Evolutionary conservation across 345 rosid species (phyloP), one percentile per base, ranked within the genome.

Genomic region (Hibiscus tridactylites): DNA sequence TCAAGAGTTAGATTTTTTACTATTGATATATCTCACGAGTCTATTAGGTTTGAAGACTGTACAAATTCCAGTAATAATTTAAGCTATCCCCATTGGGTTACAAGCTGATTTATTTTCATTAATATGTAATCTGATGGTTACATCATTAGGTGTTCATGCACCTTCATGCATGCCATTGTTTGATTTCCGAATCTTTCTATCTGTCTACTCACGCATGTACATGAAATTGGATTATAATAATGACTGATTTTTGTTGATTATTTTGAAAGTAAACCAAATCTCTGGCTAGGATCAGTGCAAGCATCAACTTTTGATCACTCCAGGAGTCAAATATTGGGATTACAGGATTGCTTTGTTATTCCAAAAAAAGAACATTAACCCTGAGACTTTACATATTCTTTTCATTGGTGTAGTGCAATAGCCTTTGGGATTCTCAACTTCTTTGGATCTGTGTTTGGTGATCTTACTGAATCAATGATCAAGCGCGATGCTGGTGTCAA

Each of bases 401-500:
- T 59, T 59, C 62, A 28, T 26, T 44, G 70, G 1, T 65, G 17
- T 46, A 94, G 98, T 83, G 86, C 98, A n/a, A 78, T 88, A 71
- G 86, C 87, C 35, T 86, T 94, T 69, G 97, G 95, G 69, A 72
- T 91, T 75, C 81, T 94, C 74, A 91, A 82, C 80, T 94, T 94
- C 86, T 78, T 91, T 70, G 98, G 98, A 52, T 90, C 97, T 60
- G 78, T 94, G 42, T 91, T 91, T 75, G 97, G 98, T 79, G 98
- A 94, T 82, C 96, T 90, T 68, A 91, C 87, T 5, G 98, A 91
- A 76, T 91, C 97, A 19, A 87, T 91, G 94, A 94, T 94, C 86
- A 94, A 94, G 78, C 94, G 97, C 26, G 98, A 94, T 76, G 98
- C 98, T 0, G 98, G 98, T 17, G 97, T 94, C 71, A 94, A 94